Evolutionary conservation across 768 basidiomycete genomes (phyloP), one percentile per base, ranked within the genome.

Genomic region (Kondoa subrosea): DNA sequence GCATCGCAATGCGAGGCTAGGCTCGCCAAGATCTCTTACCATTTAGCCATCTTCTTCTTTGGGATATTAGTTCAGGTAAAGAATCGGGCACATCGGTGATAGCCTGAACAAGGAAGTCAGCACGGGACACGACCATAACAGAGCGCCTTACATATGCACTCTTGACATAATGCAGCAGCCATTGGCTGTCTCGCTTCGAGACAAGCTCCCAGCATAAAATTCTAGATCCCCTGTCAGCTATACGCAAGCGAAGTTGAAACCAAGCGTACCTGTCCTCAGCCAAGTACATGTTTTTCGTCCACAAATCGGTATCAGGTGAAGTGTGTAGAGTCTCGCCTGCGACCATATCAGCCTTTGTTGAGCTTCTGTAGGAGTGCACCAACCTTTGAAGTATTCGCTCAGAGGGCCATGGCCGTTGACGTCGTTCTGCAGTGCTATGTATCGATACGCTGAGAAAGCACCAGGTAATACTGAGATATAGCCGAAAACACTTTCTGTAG

Each of bases 161-260:
- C 75, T 95, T 92, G 78, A 95, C 92, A 74, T 92, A 99, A 79
- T 96, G 91, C 75, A 99, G 78, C 58, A 88, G 84, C 93, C 93
- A 96, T 29, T 87, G 81, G 1, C 84, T 86, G 17, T 86, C 85
- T 14, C 91, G 84, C 75, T 96, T 97, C n/a, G 89, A 88, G 33
- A 96, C 92, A 27, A 97, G 82, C 76, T 96, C 92, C 91, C 91
- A 96, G 77, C 92, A 96, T 1, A 97, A 80, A 71, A 96, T 95
- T 68, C 74, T 73, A 73, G 80, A 91, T 89, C 77, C 82, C 83
- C n/a, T 82, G 84, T 74, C 88, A 86, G 4, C 83, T 79, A 75
- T 87, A 87, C 1, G 87, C 86, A 25, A 88, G 82, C 27, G 88
- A 81, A 21, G 40, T 50, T 50, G 40, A 50, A 50, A 8, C 12